These are phyloP conservation scores for Leptographium procerum DNA, from an alignment of 2,329 filamentous ascomycete genomes.

Conservation along the genomic window DNA sequence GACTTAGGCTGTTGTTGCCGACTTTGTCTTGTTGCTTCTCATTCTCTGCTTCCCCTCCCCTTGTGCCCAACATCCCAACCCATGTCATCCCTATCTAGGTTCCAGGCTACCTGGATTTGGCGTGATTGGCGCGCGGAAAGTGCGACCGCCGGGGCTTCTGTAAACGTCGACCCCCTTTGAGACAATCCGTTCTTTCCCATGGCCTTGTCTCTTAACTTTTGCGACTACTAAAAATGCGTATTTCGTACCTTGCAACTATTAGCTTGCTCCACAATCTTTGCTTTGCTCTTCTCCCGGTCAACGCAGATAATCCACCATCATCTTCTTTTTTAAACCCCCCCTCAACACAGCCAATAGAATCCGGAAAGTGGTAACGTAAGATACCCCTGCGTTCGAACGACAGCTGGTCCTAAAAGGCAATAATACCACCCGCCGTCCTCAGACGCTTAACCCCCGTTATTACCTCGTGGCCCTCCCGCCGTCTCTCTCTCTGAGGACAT, in stretches of 20 bases:
- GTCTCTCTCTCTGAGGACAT: neutral
- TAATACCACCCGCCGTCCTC: neutral
- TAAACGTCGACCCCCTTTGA: neutral
- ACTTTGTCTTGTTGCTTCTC: neutral
- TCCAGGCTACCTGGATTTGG: neutral
- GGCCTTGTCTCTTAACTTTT: neutral
- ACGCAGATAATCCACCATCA: neutral
- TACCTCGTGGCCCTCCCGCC: neutral
- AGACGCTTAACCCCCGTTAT: neutral
- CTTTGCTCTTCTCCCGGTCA: conserved; percentile 1
- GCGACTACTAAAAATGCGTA: too few species aligned
- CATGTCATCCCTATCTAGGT: neutral
- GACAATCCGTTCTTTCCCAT: neutral
- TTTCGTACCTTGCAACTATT: neutral
- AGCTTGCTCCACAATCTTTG: neutral
- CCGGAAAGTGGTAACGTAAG: too few species aligned
- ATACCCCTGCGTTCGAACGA: neutral
- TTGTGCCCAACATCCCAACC: neutral
- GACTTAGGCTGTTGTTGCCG: neutral
- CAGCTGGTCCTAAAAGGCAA: neutral
- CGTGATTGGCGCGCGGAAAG: neutral
- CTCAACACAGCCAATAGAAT: neutral
- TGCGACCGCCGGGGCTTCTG: neutral
- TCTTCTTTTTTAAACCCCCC: neutral
- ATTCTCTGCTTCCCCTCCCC: neutral